Conservation (phyloP, 331 rosid species). For the Acacia pycnantha region DNA sequence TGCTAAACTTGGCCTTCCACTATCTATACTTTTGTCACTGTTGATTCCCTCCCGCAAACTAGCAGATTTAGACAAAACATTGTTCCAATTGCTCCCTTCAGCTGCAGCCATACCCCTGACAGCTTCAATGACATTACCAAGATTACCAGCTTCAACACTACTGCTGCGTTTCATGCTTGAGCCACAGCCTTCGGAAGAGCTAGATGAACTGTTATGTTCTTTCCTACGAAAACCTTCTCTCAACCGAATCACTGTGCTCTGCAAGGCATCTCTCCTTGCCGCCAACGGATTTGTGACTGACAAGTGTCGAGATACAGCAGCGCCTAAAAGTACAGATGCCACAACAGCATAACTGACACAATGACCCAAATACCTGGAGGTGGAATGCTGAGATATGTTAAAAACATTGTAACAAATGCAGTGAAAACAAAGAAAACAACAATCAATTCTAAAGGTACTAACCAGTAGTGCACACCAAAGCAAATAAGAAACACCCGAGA, state of each 20-base stretch:
- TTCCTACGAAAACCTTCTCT: slow-evolving; percentile 97
- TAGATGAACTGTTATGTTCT: slow-evolving; percentile 94
- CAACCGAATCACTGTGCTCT: slow-evolving; percentile 93
- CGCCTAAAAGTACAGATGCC: slow-evolving; percentile 91
- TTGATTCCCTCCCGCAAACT: slow-evolving; percentile 85
- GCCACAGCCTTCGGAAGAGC: slow-evolving; percentile 98
- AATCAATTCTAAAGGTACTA: slow-evolving; percentile 34
- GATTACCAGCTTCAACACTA: slow-evolving; percentile 89
- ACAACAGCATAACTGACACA: slow-evolving; percentile 98
- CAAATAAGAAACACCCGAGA: slow-evolving; percentile 97
- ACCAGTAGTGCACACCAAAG: slow-evolving; percentile 98
- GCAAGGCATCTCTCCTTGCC: slow-evolving; percentile 98
- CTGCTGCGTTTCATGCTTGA: slow-evolving; percentile 97
- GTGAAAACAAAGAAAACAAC: slow-evolving; percentile 5
- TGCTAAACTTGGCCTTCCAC: slow-evolving; percentile 98
- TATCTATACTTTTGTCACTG: slow-evolving; percentile 95
- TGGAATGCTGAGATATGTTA: slow-evolving; percentile 16
- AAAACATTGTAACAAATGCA: slow-evolving; percentile 31
- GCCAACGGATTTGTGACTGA: slow-evolving; percentile 87
- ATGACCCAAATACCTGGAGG: slow-evolving; percentile 91
- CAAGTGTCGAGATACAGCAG: slow-evolving; percentile 95
- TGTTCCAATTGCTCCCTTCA: slow-evolving; percentile 85
- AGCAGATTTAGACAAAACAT: slow-evolving; percentile 59
- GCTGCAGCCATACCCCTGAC: slow-evolving; percentile 55
- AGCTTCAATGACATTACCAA: slow-evolving; percentile 72